Percentiles rank a stretch among this genome's conserved stretches.
Conservation (phyloP, 73 alveolate species). For the Effrenium voratum region DNA sequence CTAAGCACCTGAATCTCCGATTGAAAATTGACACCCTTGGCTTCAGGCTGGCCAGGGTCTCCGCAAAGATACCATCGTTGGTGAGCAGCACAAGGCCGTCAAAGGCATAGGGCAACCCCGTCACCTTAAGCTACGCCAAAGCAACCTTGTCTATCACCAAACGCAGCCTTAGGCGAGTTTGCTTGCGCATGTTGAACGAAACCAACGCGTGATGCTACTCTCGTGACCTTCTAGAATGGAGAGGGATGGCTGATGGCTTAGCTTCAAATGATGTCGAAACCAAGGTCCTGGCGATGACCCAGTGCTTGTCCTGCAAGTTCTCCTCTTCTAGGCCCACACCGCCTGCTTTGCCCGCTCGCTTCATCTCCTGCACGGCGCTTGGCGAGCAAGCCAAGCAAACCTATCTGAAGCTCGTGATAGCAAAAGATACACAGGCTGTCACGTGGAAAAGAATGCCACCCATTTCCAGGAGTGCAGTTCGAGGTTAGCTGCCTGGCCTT, state of each 20-base stretch:
- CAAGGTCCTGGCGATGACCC: conserved; percentile 32
- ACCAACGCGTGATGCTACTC: too few species aligned
- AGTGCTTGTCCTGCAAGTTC: conserved; percentile 63
- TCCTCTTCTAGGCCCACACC: conserved; percentile 58
- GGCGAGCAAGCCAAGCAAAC: too few species aligned
- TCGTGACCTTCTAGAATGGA: neutral
- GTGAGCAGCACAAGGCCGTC: conserved; percentile 87
- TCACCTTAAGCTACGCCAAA: too few species aligned
- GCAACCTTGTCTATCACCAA: too few species aligned
- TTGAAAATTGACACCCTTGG: neutral
- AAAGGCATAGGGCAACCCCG: conserved; percentile 55
- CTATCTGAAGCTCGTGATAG: neutral
- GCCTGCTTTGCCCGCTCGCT: conserved; percentile 4
- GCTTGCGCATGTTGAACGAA: too few species aligned
- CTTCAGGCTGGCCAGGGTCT: conserved; percentile 41
- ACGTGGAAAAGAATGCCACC: neutral
- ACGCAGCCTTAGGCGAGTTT: too few species aligned
- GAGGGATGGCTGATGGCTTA: neutral
- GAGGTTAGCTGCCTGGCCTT: neutral
- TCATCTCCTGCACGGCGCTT: conserved; percentile 16
- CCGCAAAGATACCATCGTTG: conserved; percentile 77
- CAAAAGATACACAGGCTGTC: neutral
- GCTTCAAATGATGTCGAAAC: neutral
- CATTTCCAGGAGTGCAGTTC: neutral
- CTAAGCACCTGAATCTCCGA: neutral